These are phyloP conservation scores for Geotrichum restrictum DNA, from an alignment of 1,139 yeast species.

Conservation along the genomic window DNA sequence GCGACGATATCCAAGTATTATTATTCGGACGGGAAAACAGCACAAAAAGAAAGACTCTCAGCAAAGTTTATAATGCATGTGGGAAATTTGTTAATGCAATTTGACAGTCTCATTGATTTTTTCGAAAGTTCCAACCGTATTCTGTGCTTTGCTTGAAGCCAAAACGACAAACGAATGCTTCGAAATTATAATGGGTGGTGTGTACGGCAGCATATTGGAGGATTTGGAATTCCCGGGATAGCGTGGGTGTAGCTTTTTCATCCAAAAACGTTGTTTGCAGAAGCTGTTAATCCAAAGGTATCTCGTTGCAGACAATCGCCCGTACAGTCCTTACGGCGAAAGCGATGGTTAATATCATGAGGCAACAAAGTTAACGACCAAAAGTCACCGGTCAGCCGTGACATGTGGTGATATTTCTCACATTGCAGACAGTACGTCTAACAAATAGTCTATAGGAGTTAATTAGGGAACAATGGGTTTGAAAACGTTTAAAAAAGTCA, in stretches of 20 bases:
- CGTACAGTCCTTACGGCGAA: slow-evolving; percentile 28
- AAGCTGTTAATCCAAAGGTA: slow-evolving; percentile 30
- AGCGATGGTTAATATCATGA: slow-evolving; percentile 36
- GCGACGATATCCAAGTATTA: too few species aligned
- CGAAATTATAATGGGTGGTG: slow-evolving; percentile 43
- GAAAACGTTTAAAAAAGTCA: too few species aligned
- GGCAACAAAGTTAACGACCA: slow-evolving; percentile 30
- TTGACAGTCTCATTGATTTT: slow-evolving; percentile 38
- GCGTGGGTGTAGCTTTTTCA: slow-evolving; percentile 44
- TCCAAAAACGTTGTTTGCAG: slow-evolving; percentile 39
- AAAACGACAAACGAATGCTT: slow-evolving; percentile 40
- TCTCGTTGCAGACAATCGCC: slow-evolving; percentile 28
- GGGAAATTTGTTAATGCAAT: slow-evolving; percentile 40
- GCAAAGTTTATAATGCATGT: slow-evolving; percentile 33
- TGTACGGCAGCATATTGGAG: slow-evolving; percentile 43
- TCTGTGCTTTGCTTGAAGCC: slow-evolving; percentile 44
- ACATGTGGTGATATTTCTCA: too few species aligned
- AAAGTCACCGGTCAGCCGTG: too few species aligned
- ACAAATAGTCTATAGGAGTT: too few species aligned
- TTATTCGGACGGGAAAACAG: slow-evolving; percentile 12
- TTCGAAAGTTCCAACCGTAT: slow-evolving; percentile 41
- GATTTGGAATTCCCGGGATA: slow-evolving; percentile 42
- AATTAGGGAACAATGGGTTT: too few species aligned
- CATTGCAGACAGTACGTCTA: too few species aligned
- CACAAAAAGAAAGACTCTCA: slow-evolving; percentile 23